These are phyloP conservation scores for Ceratobasidium sp. DNA, from an alignment of 1,284 basidiomycete genomes.

Conservation along the genomic window DNA sequence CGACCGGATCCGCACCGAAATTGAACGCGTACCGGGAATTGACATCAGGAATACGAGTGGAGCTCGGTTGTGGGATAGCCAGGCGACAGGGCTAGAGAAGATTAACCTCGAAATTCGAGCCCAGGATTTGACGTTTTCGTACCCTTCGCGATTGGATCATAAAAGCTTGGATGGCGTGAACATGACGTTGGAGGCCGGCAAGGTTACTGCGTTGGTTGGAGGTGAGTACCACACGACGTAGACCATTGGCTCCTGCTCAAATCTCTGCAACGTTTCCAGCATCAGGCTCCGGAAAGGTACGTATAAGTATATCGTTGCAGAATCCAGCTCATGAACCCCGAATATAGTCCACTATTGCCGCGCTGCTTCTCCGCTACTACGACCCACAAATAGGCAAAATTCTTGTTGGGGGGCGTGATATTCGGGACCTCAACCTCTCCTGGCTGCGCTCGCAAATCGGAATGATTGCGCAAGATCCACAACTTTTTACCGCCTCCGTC, in stretches of 20 bases:
- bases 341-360: constrained; percentile 50
- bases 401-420: constrained; percentile 47
- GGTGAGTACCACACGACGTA: constrained; percentile 32
- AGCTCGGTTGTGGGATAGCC: constrained; percentile 39
- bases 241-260: neutral
- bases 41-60: constrained; percentile 46
- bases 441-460: constrained; percentile 53
- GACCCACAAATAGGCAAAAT: constrained; percentile 48
- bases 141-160: constrained; percentile 51
- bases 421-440: constrained; percentile 49
- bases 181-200: constrained; percentile 48
- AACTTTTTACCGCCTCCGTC: constrained; percentile 52
- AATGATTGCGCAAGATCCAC: constrained; percentile 53
- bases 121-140: constrained; percentile 52
- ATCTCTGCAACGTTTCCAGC: constrained; percentile 39
- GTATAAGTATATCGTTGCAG: neutral
- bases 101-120: constrained; percentile 48
- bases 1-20: constrained; percentile 45
- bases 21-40: constrained; percentile 48
- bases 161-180: constrained; percentile 50
- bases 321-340: neutral
- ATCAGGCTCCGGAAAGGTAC: constrained; percentile 51
- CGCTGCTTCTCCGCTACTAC: constrained; percentile 51
- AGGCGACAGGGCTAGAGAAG: constrained; percentile 34
- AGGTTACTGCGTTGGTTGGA: constrained; percentile 53